Percentiles rank a stretch among this genome's conserved stretches.
phyloP scores from a whole-genome alignment of 345 rosid genomes.

The Heritiera littoralis region DNA sequence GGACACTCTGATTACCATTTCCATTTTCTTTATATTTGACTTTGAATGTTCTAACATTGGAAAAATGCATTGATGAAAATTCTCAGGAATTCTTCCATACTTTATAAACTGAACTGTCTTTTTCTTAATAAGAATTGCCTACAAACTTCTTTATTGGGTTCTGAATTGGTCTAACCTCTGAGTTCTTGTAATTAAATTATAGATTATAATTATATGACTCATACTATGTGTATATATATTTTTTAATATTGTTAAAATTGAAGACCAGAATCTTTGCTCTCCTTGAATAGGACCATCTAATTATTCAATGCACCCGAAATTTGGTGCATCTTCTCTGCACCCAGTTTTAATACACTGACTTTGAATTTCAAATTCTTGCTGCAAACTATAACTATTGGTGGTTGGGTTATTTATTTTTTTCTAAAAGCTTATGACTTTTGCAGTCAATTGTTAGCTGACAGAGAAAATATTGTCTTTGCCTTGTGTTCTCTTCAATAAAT shows the following conservation, averaged over 20 bases:
- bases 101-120: constrained; percentile 17
- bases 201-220: background rate
- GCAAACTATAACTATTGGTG: background rate
- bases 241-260: background rate
- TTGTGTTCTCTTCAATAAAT: background rate
- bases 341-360: background rate
- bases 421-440: background rate
- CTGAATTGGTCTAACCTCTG: constrained; percentile 17
- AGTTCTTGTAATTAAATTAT: background rate
- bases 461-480: background rate
- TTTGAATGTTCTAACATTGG: constrained; percentile 22
- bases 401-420: background rate
- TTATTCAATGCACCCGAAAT: background rate
- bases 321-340: background rate
- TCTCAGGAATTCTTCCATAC: background rate
- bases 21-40: constrained; percentile 10
- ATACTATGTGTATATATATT: background rate
- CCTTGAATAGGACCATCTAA: background rate
- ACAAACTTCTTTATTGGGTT: background rate
- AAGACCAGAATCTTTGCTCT: background rate
- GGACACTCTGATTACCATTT: no score
- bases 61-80: background rate
- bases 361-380: constrained; percentile 5
- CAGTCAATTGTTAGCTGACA: background rate
- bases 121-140: constrained; percentile 19